These are phyloP conservation scores for Aspergillus tanneri DNA, from an alignment of 2,329 filamentous ascomycete genomes.

Conservation along the genomic window DNA sequence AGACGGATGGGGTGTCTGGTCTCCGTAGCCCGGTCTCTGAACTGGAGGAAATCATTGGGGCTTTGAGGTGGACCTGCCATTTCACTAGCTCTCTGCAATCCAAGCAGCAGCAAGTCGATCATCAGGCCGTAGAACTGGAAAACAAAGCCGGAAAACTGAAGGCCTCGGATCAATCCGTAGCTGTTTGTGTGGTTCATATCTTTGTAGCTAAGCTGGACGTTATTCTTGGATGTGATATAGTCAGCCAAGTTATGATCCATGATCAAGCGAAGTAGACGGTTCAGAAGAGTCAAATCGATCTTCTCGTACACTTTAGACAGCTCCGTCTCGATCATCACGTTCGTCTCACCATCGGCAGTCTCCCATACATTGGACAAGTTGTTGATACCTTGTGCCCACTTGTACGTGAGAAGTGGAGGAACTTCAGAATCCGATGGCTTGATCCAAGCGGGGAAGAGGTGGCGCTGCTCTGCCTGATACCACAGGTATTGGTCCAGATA, in stretches of 20 bases:
- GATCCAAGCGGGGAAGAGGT: constrained; percentile 97
- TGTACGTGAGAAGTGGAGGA: constrained; percentile 89
- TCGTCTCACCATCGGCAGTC: constrained; percentile 89
- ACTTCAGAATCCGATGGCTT: constrained; percentile 98
- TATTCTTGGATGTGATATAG: constrained; percentile 99
- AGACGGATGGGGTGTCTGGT: constrained; percentile 90
- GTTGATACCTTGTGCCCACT: constrained; percentile 99
- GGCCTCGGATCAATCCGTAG: constrained; percentile 95
- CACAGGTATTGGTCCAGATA: constrained; percentile 98
- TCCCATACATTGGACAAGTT: constrained; percentile 96
- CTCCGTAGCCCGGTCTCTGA: constrained; percentile 89
- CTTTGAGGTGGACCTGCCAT: constrained; percentile 91
- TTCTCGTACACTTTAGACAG: constrained; percentile 99
- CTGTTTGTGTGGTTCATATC: constrained; percentile 99
- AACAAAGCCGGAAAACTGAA: constrained; percentile 97
- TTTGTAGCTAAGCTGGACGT: constrained; percentile 98
- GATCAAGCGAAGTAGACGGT: constrained; percentile 86
- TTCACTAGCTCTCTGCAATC: constrained; percentile 93
- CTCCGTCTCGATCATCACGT: constrained; percentile 97
- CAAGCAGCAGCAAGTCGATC: constrained; percentile 86
- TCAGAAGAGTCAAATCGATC: constrained; percentile 93
- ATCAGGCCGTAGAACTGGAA: constrained; percentile 99
- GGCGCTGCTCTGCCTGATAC: constrained; percentile 97
- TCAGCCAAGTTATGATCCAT: constrained; percentile 99
- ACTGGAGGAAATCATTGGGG: constrained; percentile 97